Percentiles rank a stretch among this genome's conserved stretches.
These are phyloP conservation scores for Lasiosphaeris hirsuta DNA, from an alignment of 495 filamentous ascomycete genomes.

Conservation along the genomic window DNA sequence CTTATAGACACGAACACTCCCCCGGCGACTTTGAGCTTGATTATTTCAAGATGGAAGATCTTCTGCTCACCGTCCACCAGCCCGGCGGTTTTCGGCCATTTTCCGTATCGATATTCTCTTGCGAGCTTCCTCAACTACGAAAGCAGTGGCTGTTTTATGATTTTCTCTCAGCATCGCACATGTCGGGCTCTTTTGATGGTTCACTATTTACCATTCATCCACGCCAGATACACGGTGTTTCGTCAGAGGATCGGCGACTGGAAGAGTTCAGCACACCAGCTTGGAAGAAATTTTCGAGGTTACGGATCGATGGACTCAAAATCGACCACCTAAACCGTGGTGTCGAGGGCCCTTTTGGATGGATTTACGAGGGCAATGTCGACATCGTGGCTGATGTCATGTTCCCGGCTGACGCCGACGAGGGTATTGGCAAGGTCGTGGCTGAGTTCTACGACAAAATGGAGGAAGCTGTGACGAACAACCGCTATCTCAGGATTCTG, in stretches of 20 bases:
- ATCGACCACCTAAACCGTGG: conserved; percentile 96
- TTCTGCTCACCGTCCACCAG: conserved; percentile 89
- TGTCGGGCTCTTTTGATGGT: conserved; percentile 93
- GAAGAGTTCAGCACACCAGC: conserved; percentile 44
- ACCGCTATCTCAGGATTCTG: conserved; percentile 52
- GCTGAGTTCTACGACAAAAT: conserved; percentile 91
- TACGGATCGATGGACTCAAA: conserved; percentile 87
- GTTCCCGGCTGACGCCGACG: conserved; percentile 81
- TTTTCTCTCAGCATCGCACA: conserved; percentile 89
- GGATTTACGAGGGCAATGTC: conserved; percentile 94
- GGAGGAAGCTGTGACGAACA: conserved; percentile 83
- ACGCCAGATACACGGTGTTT: conserved; percentile 73
- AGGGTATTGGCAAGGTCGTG: conserved; percentile 86
- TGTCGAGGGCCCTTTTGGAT: conserved; percentile 90
- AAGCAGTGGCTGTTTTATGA: conserved; percentile 99
- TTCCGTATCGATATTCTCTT: conserved; percentile 90
- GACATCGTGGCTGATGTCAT: conserved; percentile 95
- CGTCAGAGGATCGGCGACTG: conserved; percentile 41
- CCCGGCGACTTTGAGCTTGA: conserved; percentile 96
- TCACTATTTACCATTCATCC: conserved; percentile 97
- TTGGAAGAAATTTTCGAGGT: conserved; percentile 91
- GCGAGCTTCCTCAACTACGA: conserved; percentile 85
- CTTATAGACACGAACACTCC: conserved; percentile 79
- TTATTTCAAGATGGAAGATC: conserved; percentile 90
- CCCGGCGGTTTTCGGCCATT: conserved; percentile 88